Evolutionary conservation across 495 filamentous ascomycete species (phyloP), one percentile per base, ranked within the genome.

Genomic region (Trichoderma gamsii): DNA sequence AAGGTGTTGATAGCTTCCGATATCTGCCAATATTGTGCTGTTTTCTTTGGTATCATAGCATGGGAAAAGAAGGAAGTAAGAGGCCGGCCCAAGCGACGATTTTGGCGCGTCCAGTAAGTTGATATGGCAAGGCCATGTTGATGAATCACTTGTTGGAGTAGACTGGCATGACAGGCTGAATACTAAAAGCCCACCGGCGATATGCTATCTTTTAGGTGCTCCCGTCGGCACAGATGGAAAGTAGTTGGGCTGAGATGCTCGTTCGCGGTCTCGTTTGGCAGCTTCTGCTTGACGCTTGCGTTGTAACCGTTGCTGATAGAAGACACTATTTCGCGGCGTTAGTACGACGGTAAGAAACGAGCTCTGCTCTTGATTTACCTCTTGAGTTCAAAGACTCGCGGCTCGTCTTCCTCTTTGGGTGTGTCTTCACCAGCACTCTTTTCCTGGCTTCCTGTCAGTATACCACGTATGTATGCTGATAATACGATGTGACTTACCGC

Each of bases 331-430:
- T 71, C 46, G n/a, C 15, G 56, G 59, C 29, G 69, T 77, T 41
- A 78, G 73, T 69, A 63, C 64, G 27, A 38, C 32, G 25, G 52
- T 4, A 41, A 49, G 68, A 66, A 38, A n/a, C 29, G 15, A 43
- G 49, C 43, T 46, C 43, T 46, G 71, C 84, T 49, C 80, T 21
- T 7, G 23, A n/a, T 35, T 15, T 13, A 96, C 92, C 89, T 93
- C 71, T 96, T 90, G 71, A 99, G 79, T 69, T 89, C 84, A 78
- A 96, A 99, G 41, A 97, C 82, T 67, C 95, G 83, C 63, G 92
- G 92, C 71, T 87, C 86, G 66, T 86, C 84, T 44, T 86, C 85
- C 61, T 79, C 78, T 35, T 82, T 74, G 25, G 75, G 73, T 41
- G 74, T 70, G 7, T 75, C 76, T 13, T 74, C 65, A n/a, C 79